Base-by-base conservation (phyloP, 768 basidiomycete species). In the Lactarius akahatsu region DNA sequence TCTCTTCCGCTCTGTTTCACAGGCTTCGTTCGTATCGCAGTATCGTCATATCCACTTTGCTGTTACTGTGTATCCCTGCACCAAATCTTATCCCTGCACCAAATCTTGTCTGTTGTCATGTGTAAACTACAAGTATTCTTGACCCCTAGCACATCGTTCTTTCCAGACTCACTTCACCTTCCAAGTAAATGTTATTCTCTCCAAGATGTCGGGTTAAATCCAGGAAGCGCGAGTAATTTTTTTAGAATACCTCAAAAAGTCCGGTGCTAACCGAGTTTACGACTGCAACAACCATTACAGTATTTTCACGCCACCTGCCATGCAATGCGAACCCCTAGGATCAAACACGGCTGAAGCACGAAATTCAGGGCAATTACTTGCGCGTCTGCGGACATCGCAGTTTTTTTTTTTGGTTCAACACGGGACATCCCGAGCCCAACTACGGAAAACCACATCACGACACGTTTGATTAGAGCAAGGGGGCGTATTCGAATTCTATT, bases 101-200 rank as follows among this genome's bases (percentile, higher is more conserved):
- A 52, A 41, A 18, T 32, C 59, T 59, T 63, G 57, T 50, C 65
- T 45, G 41, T 57, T 59, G 58, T 67, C 66, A 67, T 56, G 66
- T 67, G 54, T 63, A 67, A 47, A 56, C 62, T 67, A 60, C 62
- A 56, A 56, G 47, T 67, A 55, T 61, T 28, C 57, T 59, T 63
- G 52, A 26, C 45, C 41, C 57, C 62, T 55, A 56, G 58, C 66
- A 67, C 62, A 43, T 63, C 62, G 54, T 63, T 55, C 38, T 26
- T 26, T 28, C 32, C 30, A 23, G 47, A 50, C 32, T 67, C 38
- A 67, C 26, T 67, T 63, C 47, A 56, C 20, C 41, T 58, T 56
- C 61, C 58, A 63, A 67, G 62, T 59, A 63, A 63, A 43, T 55
- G 58, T 56, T 63, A 63, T 63, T 63, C 66, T 67, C 62, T 67